A percentile compares a stretch with the other conserved stretches of the same genome.
Conservation (phyloP, 2,329 filamentous ascomycete species). For the Elsinoe australis region DNA sequence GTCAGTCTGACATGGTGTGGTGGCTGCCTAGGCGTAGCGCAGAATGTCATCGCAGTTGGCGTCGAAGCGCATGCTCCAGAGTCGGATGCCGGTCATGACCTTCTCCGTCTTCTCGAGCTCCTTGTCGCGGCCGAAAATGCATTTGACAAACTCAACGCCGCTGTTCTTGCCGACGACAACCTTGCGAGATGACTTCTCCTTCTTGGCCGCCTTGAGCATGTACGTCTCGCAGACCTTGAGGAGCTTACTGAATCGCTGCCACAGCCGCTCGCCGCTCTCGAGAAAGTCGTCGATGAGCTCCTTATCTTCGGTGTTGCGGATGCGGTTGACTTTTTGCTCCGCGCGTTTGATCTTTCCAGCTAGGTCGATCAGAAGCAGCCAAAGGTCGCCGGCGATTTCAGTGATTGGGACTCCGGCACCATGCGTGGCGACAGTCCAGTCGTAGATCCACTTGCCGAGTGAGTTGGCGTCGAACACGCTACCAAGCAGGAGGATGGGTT, state of each 20-base stretch:
- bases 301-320: conserved; percentile 63
- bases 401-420: conserved; percentile 75
- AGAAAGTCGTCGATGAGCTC: conserved; percentile 88
- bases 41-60: conserved; percentile 92
- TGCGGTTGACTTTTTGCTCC: conserved; percentile 65
- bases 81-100: conserved; percentile 78
- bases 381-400: conserved; percentile 88
- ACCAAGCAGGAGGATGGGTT: conserved; percentile 86
- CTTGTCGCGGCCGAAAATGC: conserved; percentile 85
- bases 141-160: conserved; percentile 90
- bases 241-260: conserved; percentile 73
- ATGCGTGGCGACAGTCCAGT: conserved; percentile 93
- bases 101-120: conserved; percentile 85
- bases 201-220: conserved; percentile 86
- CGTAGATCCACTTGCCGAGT: conserved; percentile 97
- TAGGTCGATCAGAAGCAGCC: conserved; percentile 88
- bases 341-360: conserved; percentile 89
- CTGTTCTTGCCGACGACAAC: conserved; percentile 81
- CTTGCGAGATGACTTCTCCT: conserved; percentile 54
- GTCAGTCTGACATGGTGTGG: not conserved
- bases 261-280: conserved; percentile 77
- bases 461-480: conserved; percentile 97
- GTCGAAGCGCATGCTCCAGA: conserved; percentile 91
- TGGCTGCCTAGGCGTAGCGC: conserved; percentile 25
- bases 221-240: conserved; percentile 87